phyloP scores from a whole-genome alignment of 2,329 filamentous ascomycete genomes.

The Venturia nashicola region DNA sequence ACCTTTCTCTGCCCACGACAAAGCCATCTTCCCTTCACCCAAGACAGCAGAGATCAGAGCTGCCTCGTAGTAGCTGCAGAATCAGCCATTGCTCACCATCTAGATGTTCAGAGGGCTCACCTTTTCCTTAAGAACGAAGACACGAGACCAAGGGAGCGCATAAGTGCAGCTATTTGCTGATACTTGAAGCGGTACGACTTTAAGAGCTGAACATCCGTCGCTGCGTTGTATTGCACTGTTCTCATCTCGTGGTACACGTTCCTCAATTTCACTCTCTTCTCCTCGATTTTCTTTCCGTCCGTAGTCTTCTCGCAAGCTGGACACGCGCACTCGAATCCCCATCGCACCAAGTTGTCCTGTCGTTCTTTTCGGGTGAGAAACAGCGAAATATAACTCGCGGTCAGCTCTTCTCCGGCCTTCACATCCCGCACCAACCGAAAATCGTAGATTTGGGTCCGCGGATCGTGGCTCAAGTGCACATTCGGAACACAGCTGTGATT shows the following conservation, averaged over 20 bases:
- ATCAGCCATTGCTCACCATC: background rate
- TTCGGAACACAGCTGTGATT: conserved; percentile 11
- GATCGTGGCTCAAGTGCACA: conserved; percentile 4
- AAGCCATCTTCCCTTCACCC: background rate
- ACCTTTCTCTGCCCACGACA: background rate
- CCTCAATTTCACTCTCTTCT: background rate
- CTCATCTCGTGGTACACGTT: background rate
- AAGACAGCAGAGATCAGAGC: background rate
- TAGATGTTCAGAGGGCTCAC: background rate
- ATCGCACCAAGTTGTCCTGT: background rate
- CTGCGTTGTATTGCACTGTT: background rate
- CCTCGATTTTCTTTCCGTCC: background rate
- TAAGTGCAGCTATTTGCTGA: background rate
- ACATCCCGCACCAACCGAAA: background rate
- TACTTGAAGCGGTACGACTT: background rate
- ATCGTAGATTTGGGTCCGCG: background rate
- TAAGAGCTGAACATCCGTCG: background rate
- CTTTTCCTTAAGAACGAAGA: background rate
- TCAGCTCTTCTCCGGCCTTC: background rate
- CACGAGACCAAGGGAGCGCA: background rate
- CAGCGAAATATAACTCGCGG: background rate
- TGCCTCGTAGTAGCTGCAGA: background rate
- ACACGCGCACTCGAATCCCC: background rate
- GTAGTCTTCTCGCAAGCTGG: background rate
- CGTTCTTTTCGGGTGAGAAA: background rate